Evolutionary conservation across 495 filamentous ascomycete species (phyloP), one percentile per base, ranked within the genome.

Genomic region (Neurospora tetraspora): DNA sequence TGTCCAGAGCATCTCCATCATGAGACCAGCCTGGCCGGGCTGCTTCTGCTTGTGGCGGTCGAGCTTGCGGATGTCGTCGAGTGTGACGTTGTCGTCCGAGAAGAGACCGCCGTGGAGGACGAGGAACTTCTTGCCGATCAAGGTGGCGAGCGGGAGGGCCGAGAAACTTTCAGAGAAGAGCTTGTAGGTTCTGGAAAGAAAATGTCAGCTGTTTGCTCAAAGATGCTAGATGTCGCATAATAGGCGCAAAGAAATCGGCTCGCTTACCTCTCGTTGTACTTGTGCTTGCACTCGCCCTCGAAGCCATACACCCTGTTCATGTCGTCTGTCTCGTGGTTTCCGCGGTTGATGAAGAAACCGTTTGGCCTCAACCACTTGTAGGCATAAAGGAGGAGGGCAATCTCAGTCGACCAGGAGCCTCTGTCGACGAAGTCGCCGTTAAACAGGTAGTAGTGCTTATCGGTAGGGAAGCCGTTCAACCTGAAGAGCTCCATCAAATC

Each of bases 1-100:
- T 1, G 96, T 98, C 96, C 96, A 99, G 23, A 99, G 89, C 96
- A 99, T 99, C 81, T 99, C 96, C 96, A 99, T 98, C 96, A 99
- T 99, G 76, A 99, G 83, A 39, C 96, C 96, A 61, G 90, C 81
- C 80, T 98, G 96, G 31, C 96, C 96, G n/a, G 96, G 96, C 78
- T 99, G 96, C 37, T 93, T 88, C 84, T 98, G 96, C 80, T 88
- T 89, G 82, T 98, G 94, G 75, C 96, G 88, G 80, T 98, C 89
- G 45, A 98, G 85, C 82, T 95, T 96, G 69, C 96, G 87, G 77
- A 99, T 93, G 77, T 99, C 96, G 76, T 98, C 92, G 39, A 99
- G 83, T 2, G 92, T 91, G 47, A 92, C 90, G 71, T 96, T 96
- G 82, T 99, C 96, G 81, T 99, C 94, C 12, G 94, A 98, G 88